A percentile compares a stretch with the other conserved stretches of the same genome.
These are phyloP conservation scores for Hypoxylon sp. DNA, from an alignment of 2,329 filamentous ascomycete species.

Conservation along the genomic window DNA sequence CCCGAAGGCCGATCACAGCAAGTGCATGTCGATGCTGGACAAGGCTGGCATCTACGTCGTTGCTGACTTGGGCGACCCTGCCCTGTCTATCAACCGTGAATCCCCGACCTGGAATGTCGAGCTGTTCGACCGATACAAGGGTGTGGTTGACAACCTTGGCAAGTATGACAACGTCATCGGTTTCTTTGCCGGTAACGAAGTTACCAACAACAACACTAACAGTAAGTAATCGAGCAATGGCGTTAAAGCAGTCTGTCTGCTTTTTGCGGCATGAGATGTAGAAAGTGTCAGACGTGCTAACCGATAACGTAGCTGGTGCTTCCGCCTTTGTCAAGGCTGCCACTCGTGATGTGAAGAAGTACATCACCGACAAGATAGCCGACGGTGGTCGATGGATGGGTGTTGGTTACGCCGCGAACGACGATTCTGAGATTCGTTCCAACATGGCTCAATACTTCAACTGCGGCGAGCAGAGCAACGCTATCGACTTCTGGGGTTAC, in stretches of 20 bases:
- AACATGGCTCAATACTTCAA: conserved; percentile 79
- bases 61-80: conserved; percentile 76
- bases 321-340: conserved; percentile 84
- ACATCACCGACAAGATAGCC: conserved; percentile 70
- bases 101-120: conserved; percentile 72
- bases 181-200: conserved; percentile 86
- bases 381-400: conserved; percentile 71
- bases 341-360: conserved; percentile 80
- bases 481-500: conserved; percentile 87
- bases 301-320: conserved; percentile 56
- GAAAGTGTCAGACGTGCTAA: conserved; percentile 1
- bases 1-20: conserved; percentile 69
- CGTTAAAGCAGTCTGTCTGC: no score
- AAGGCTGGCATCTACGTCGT: conserved; percentile 82
- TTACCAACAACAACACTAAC: conserved; percentile 78
- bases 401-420: conserved; percentile 82
- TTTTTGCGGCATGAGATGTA: no score
- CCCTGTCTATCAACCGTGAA: conserved; percentile 74
- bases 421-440: conserved; percentile 75
- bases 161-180: conserved; percentile 79
- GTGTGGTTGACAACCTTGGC: conserved; percentile 73
- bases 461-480: conserved; percentile 66
- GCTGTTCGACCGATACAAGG: conserved; percentile 74
- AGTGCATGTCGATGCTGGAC: conserved; percentile 74
- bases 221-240: conserved; percentile 47